These are phyloP conservation scores for Aspergillus tamarii DNA, from an alignment of 2,329 filamentous ascomycete species.

Conservation along the genomic window DNA sequence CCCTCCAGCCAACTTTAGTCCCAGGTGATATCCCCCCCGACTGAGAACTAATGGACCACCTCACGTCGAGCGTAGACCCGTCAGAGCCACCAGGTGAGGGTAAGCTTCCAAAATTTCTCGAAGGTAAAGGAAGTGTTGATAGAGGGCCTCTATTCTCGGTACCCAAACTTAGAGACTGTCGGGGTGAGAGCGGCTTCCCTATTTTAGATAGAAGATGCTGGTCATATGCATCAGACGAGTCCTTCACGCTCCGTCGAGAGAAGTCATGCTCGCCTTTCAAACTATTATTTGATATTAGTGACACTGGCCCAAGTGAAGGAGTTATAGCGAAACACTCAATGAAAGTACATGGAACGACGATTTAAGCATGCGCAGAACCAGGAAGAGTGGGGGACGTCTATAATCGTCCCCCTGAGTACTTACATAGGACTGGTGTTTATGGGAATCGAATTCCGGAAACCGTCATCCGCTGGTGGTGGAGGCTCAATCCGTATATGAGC, in stretches of 20 bases:
- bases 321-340: not conserved
- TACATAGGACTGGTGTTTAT: conserved; percentile 36
- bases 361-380: not conserved
- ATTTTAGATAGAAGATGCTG: conserved; percentile 65
- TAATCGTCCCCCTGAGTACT: conserved; percentile 21
- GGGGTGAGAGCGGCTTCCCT: conserved; percentile 60
- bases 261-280: conserved; percentile 64
- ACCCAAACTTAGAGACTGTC: conserved; percentile 41
- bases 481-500: conserved; percentile 41
- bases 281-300: conserved; percentile 37
- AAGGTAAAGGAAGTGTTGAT: conserved; percentile 38
- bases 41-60: conserved; percentile 45
- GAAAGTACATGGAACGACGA: not conserved
- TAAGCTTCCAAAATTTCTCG: conserved; percentile 35
- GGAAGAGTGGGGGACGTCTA: not conserved
- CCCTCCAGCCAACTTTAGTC: conserved; percentile 44
- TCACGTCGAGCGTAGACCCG: conserved; percentile 36
- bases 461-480: conserved; percentile 34
- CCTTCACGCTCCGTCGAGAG: conserved; percentile 59
- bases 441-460: conserved; percentile 38
- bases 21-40: conserved; percentile 47
- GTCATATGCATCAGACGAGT: conserved; percentile 65
- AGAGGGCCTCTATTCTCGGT: conserved; percentile 34
- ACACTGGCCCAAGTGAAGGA: not conserved
- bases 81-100: conserved; percentile 38